Conservation (phyloP, 2,329 filamentous ascomycete genomes). For the Fragosphaeria purpurea region DNA sequence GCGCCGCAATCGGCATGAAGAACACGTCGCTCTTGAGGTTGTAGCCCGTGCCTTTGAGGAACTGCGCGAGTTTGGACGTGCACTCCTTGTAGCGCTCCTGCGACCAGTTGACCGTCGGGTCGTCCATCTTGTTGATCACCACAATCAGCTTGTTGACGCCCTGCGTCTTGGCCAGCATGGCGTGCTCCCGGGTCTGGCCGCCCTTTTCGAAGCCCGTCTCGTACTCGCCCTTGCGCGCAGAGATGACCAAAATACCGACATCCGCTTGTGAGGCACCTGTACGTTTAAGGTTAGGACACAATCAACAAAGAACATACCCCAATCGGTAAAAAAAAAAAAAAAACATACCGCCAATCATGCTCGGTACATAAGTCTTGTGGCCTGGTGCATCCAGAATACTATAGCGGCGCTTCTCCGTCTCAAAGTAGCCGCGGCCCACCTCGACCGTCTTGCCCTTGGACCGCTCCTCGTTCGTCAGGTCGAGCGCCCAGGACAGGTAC, state of each 20-base stretch:
- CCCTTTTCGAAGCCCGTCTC: conserved; percentile 96
- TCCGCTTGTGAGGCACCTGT: conserved; percentile 74
- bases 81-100: conserved; percentile 90
- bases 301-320: too few species aligned
- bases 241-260: conserved; percentile 91
- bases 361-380: conserved; percentile 95
- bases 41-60: conserved; percentile 88
- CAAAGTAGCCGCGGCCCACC: conserved; percentile 90
- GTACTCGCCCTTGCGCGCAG: conserved; percentile 94
- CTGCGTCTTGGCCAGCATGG: conserved; percentile 94
- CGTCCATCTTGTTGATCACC: conserved; percentile 99
- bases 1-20: conserved; percentile 94
- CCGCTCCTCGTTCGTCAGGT: conserved; percentile 93
- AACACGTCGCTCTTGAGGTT: conserved; percentile 87
- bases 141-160: conserved; percentile 95
- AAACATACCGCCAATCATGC: conserved; percentile 71
- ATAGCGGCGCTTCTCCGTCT: conserved; percentile 93
- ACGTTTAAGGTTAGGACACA: too few species aligned
- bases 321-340: background rate
- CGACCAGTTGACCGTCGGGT: conserved; percentile 91
- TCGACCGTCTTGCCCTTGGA: conserved; percentile 97
- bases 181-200: conserved; percentile 84
- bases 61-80: conserved; percentile 73
- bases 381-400: conserved; percentile 94
- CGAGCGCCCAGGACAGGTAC: conserved; percentile 97